Percentiles rank a stretch among this genome's conserved stretches.
Evolutionary conservation across 352 stramenopile species (phyloP).

Genomic region (Phytophthora kernoviae): DNA sequence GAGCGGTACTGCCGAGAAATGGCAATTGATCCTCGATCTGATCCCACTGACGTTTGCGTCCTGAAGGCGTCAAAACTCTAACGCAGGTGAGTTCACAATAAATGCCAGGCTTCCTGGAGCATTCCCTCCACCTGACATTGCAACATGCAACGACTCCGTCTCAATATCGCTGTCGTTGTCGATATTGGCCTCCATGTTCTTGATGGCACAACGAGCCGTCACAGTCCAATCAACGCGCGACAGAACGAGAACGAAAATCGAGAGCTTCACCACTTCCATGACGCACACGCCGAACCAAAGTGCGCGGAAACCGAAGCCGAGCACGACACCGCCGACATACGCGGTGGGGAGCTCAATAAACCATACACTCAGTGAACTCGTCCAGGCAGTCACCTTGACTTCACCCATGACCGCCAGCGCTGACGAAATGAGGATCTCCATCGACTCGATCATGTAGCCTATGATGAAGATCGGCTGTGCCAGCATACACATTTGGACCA

Average conservation of each 20-base stretch:
- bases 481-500: constrained; percentile 55
- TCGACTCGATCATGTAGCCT: constrained; percentile 60
- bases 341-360: constrained; percentile 58
- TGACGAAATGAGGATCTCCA: constrained; percentile 55
- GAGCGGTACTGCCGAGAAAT: too few relatives aligned
- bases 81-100: constrained; percentile 52
- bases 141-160: constrained; percentile 41
- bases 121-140: constrained; percentile 57
- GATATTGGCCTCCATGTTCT: constrained; percentile 44
- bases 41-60: constrained; percentile 58
- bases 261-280: constrained; percentile 57
- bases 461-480: constrained; percentile 63
- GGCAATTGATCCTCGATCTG: constrained; percentile 46
- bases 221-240: constrained; percentile 42
- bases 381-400: constrained; percentile 54
- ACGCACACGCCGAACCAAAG: constrained; percentile 56
- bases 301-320: constrained; percentile 51
- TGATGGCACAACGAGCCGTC: constrained; percentile 44
- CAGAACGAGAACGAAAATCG: constrained; percentile 45
- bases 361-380: constrained; percentile 61
- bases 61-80: constrained; percentile 56
- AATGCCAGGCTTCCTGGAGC: constrained; percentile 47
- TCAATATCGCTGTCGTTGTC: constrained; percentile 45
- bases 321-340: constrained; percentile 52
- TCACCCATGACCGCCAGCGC: constrained; percentile 62